Evolutionary conservation across 2,329 filamentous ascomycete species (phyloP).

Genomic region (Seiridium unicorne): DNA sequence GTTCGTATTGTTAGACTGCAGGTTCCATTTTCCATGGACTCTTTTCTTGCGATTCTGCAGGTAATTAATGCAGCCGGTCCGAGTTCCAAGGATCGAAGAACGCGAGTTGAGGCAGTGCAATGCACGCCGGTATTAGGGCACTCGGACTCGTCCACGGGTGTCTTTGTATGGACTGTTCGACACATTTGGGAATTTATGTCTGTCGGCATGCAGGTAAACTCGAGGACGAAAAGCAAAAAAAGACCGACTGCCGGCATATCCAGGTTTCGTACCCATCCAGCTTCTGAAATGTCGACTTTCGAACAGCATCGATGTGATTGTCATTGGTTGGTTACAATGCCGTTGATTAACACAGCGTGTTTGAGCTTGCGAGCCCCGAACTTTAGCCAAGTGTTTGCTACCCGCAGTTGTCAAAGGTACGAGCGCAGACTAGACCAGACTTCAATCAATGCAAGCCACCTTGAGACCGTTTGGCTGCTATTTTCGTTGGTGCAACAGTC

Average conservation of each 20-base stretch:
- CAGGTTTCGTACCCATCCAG: too few relatives aligned
- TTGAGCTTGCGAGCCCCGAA: neutral
- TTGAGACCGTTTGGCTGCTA: neutral
- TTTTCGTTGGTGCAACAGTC: neutral
- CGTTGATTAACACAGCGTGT: too few relatives aligned
- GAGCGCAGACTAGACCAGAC: neutral
- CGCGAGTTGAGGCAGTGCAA: neutral
- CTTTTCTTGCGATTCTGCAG: neutral
- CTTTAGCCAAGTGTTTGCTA: neutral
- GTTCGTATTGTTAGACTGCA: neutral
- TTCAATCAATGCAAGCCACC: neutral
- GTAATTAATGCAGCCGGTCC: neutral
- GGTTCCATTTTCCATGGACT: neutral
- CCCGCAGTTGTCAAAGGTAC: neutral
- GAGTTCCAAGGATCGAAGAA: neutral
- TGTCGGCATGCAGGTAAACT: too few relatives aligned
- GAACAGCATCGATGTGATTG: too few relatives aligned
- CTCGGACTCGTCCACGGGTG: too few relatives aligned
- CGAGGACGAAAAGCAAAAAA: too few relatives aligned
- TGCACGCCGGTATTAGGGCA: too few relatives aligned
- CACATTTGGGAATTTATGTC: too few relatives aligned
- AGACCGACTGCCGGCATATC: too few relatives aligned
- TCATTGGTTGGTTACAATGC: too few relatives aligned
- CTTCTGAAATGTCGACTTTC: too few relatives aligned
- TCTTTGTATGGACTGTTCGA: too few relatives aligned